Evolutionary conservation across 1,284 basidiomycete species (phyloP).

Genomic region (Bondarzewia mesenterica): DNA sequence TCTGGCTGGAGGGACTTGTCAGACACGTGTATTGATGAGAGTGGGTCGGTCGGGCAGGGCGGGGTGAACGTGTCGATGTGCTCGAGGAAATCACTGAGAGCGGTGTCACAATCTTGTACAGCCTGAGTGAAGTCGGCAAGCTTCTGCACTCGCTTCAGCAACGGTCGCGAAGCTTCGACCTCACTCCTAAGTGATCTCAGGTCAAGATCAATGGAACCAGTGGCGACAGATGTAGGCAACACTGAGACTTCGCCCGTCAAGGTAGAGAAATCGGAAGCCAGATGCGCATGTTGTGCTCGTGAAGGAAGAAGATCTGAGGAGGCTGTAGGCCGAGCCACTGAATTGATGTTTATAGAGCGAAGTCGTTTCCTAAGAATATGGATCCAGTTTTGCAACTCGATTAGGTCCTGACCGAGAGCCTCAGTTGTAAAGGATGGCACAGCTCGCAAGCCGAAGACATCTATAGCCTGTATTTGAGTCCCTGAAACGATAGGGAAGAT

Average conservation of each 20-base stretch:
- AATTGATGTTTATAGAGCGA: constrained; percentile 51
- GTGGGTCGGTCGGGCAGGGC: constrained; percentile 39
- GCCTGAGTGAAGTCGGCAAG: constrained; percentile 43
- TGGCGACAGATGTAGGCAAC: constrained; percentile 34
- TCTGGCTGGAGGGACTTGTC: constrained; percentile 39
- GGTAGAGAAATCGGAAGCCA: constrained; percentile 37
- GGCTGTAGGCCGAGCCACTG: constrained; percentile 36
- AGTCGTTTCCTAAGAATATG: constrained; percentile 45
- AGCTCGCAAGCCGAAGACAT: constrained; percentile 47
- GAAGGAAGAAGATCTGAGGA: constrained; percentile 46
- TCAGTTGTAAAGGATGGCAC: constrained; percentile 23
- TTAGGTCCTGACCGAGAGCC: constrained; percentile 16
- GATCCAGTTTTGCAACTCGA: constrained; percentile 22
- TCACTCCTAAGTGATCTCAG: constrained; percentile 54
- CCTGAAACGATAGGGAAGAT: too few relatives aligned
- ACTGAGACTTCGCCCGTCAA: constrained; percentile 37
- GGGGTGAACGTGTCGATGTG: constrained; percentile 75
- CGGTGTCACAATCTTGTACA: constrained; percentile 55
- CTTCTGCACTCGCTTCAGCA: constrained; percentile 42
- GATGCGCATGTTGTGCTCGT: constrained; percentile 32
- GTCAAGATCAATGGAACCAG: constrained; percentile 42
- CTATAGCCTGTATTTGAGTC: constrained; percentile 29
- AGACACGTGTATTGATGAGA: constrained; percentile 42
- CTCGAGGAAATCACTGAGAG: constrained; percentile 73
- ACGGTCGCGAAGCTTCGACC: constrained; percentile 37